Conservation (phyloP, 2,329 filamentous ascomycete genomes). For the Phialemoniopsis sp. region DNA sequence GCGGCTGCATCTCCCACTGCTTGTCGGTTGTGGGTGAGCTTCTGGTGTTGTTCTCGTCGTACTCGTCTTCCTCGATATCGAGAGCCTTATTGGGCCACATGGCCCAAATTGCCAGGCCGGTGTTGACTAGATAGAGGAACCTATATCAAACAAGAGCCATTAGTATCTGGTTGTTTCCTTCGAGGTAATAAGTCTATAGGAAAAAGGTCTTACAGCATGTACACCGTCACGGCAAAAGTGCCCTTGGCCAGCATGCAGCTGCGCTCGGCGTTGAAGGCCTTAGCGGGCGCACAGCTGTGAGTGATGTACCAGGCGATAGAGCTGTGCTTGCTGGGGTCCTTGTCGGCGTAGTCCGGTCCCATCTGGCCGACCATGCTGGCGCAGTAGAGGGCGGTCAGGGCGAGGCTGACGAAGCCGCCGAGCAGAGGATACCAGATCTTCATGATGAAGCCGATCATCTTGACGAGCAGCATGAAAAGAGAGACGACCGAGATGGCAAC, state of each 20-base stretch:
- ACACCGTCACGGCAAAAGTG: conserved; percentile 58
- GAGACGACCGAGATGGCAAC: conserved; percentile 72
- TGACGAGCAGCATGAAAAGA: conserved; percentile 71
- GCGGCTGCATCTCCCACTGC: conserved; percentile 52
- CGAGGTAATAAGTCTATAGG: conserved; percentile 1
- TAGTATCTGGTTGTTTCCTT: conserved; percentile 7
- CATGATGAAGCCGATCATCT: conserved; percentile 66
- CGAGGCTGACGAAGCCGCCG: conserved; percentile 51
- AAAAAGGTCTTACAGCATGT: conserved; percentile 60
- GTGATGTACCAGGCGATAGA: conserved; percentile 71
- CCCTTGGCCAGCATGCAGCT: conserved; percentile 67
- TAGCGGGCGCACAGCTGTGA: conserved; percentile 62
- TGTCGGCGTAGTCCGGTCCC: conserved; percentile 67
- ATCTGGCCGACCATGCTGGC: conserved; percentile 68
- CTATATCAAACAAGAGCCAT: conserved; percentile 38
- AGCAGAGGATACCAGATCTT: conserved; percentile 66
- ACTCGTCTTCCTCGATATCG: conserved; percentile 39
- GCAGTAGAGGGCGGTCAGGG: conserved; percentile 58
- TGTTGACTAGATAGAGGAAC: conserved; percentile 54
- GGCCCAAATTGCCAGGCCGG: conserved; percentile 55
- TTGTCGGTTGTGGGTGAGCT: conserved; percentile 30
- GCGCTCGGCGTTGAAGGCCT: conserved; percentile 44
- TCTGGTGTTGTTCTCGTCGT: conserved; percentile 26
- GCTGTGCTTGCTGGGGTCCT: conserved; percentile 46
- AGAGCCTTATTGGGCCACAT: conserved; percentile 53